Conservation (phyloP, 2,329 filamentous ascomycete genomes). For the Aureobasidium sp. region DNA sequence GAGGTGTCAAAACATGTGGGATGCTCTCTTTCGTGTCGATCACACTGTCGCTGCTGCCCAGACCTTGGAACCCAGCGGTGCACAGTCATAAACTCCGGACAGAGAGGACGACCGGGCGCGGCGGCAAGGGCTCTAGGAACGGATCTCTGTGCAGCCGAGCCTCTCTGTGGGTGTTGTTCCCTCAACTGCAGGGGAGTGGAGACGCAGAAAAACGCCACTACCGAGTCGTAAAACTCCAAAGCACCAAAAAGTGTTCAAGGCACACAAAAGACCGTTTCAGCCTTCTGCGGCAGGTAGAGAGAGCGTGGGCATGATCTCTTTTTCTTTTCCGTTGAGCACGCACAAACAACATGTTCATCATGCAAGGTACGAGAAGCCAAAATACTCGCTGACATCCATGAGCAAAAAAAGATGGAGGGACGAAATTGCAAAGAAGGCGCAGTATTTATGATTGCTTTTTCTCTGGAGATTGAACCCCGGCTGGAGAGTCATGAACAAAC, state of each 20-base stretch:
- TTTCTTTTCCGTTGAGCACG: conserved; percentile 4
- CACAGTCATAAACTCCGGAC: no score
- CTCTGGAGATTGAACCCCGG: no score
- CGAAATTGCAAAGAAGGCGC: neutral
- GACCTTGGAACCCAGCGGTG: no score
- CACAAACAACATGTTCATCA: neutral
- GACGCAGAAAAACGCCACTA: neutral
- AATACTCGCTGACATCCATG: neutral
- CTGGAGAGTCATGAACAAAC: no score
- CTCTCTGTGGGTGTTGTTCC: no score
- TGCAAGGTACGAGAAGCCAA: neutral
- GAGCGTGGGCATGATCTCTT: no score
- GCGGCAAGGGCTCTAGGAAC: neutral
- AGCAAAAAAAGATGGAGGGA: neutral
- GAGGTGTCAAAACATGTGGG: no score
- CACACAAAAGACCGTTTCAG: conserved; percentile 2
- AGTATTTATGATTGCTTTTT: neutral
- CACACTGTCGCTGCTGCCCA: neutral
- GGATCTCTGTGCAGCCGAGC: conserved; percentile 3
- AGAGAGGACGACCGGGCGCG: neutral
- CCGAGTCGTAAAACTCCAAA: neutral
- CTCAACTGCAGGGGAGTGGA: conserved; percentile 13
- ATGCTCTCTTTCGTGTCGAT: no score
- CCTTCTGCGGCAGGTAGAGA: neutral
- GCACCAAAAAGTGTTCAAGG: neutral